Base-by-base conservation (phyloP, 2,329 filamentous ascomycete species). In the Penicillium sp. region DNA sequence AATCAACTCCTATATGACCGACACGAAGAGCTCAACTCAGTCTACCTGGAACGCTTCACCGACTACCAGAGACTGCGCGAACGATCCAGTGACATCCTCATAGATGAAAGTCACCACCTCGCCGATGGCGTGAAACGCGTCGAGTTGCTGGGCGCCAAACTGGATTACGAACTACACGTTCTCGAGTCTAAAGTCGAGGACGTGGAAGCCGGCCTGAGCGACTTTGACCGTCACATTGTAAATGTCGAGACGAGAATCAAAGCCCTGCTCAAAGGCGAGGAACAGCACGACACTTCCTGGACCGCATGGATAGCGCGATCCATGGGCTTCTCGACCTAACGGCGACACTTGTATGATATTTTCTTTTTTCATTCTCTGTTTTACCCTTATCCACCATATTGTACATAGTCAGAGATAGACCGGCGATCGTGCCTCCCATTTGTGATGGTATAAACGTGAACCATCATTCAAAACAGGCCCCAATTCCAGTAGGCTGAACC, bases 101-200 rank as follows among this genome's bases (percentile, higher is more conserved):
- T 82, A 0, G 85, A 88, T 48, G 89, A 96, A 74, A 84, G 87
- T 41, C 81, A 82, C 23, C 81, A 83, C 52, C 78, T 96, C 38
- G 84, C 83, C 4, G 90, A 94, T 69, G 83, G 83, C 17, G 80
- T 92, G 60, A 89, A 89, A 72, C 90, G 94, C 62, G 81, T 97
- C 15, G 92, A 96, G 71, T 84, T 89, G 23, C 79, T 96, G 39
- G 86, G 89, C 3, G 91, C 91, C 21, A 93, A 93, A 74, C 81
- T 97, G 55, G 93, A 97, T 68, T 97, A 97, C 74, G 93, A 97
- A 78, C 88, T 97, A 60, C 85, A 89, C 59, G 86, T 87, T 17
- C 79, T 97, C n/a, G 82, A 86, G 49, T 86, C 87, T 48, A 91
- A 91, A 67, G 88, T 96, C 10, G 83, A 90, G 66, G 93, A 97